Base-by-base conservation (phyloP, 192 early-diverging fungal genomes). In the Coemansia sp. region DNA sequence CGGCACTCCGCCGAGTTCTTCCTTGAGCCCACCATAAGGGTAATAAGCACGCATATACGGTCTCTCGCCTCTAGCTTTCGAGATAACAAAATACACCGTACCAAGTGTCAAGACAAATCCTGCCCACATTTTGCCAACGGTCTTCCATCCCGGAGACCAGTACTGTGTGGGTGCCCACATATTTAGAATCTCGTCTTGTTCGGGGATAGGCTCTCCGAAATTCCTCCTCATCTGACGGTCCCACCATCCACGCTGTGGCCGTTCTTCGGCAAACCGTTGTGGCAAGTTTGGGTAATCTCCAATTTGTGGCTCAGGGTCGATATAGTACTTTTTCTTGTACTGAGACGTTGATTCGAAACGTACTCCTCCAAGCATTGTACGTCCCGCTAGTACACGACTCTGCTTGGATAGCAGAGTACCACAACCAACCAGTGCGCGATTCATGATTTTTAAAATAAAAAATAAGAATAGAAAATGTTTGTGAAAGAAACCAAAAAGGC, bases 221-320 rank as follows among this genome's bases (percentile, higher is more conserved):
- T 93, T 93, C 61, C 91, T 86, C 62, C 90, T 85, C 73, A 89
- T 90, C 84, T 93, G 91, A 65, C 82, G 77, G 81, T 93, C 89
- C 87, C 84, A 86, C 87, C 89, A 93, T 47, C 90, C 91, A 55
- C 72, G 82, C 49, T 86, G 88, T 65, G 87, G 85, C 72, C 90
- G 86, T 40, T 78, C 79, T 72, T 93, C 88, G 33, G 86, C 73
- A 70, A 85, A 89, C 75, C 78, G 68, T 46, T 87, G 88, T 40
- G 90, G 90, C 77, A 93, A 65, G 73, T 91, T 91, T 65, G 91
- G 91, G 65, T 93, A 93, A 49, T 89, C 87, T 49, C 91, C 91
- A 63, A 91, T 91, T 78, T 91, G 91, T 31, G 91, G 89, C 47
- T 93, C 90, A 11, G 85, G 85, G 62, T 86, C 85, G 24, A 75